Evolutionary conservation across 768 basidiomycete species (phyloP), one percentile per base, ranked within the genome.

Genomic region (Panaeolus cyanescens): DNA sequence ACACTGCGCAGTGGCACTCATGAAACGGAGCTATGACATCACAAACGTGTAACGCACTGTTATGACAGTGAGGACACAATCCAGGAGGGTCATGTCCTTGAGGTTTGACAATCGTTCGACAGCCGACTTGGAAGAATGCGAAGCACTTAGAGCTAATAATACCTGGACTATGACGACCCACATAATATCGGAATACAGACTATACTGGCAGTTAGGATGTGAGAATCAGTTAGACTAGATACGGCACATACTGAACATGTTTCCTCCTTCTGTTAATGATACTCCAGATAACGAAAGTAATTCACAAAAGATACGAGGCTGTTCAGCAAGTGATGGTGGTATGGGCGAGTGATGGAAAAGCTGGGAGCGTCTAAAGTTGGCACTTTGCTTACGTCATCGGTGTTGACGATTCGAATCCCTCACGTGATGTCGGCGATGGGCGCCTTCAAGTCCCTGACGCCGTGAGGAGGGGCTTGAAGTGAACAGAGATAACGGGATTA

Each of bases 31-130:
- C 40, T 56, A 58, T 31, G 36, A 58, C 54, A 34, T 39, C 4
- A 39, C 32, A 8, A 53, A 20, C 39, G 32, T n/a, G 5, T n/a
- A n/a, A 66, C 79, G 56, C 45, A 89, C 90, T 83, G 61, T 92
- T 91, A 69, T 90, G 80, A 66, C 91, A 92, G 56, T 83, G 80
- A 15, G 91, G 91, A 67, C 91, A 92, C 56, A 89, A 68, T 56
- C 85, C 80, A 20, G 84, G 72, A 8, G 76, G 79, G 57, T 80
- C 78, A 55, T 83, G 76, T 22, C 82, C 83, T 30, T 85, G 80
- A 9, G 86, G 80, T 63, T 83, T 85, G 62, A 89, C 67, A 63
- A 75, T 84, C 32, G 84, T 86, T 57, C 83, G 80, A 71, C 88
- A 88, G 42, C 90, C 90, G 67, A 90, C 91, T 92, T 65, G 64